Evolutionary conservation across 2,329 filamentous ascomycete genomes (phyloP).

Genomic region (Huntiella decipiens): DNA sequence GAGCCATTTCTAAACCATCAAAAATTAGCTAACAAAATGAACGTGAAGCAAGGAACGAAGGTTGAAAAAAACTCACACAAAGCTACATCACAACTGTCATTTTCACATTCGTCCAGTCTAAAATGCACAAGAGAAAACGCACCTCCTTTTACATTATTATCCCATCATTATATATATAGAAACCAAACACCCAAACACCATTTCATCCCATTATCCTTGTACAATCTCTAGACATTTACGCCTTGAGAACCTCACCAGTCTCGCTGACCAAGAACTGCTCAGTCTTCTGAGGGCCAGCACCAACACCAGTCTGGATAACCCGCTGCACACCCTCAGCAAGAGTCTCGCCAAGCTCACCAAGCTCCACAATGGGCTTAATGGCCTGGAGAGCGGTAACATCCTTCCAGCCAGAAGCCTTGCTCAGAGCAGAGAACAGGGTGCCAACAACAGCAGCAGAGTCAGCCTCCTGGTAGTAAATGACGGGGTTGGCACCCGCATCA

Average conservation of each 20-base stretch:
- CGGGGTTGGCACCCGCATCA: slow-evolving; percentile 90
- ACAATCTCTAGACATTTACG: not conserved
- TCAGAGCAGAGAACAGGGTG: slow-evolving; percentile 51
- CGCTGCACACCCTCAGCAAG: slow-evolving; percentile 67
- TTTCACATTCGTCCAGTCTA: too few relatives aligned
- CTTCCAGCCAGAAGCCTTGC: slow-evolving; percentile 53
- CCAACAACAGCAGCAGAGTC: slow-evolving; percentile 56
- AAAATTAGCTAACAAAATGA: too few relatives aligned
- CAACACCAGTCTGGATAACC: slow-evolving; percentile 80
- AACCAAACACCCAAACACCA: not conserved
- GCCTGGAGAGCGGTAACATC: slow-evolving; percentile 27
- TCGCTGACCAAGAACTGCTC: slow-evolving; percentile 57
- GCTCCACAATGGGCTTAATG: slow-evolving; percentile 32
- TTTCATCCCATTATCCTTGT: not conserved
- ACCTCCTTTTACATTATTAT: too few relatives aligned
- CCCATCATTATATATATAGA: slow-evolving; percentile 4
- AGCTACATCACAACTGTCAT: too few relatives aligned
- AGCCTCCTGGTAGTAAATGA: slow-evolving; percentile 83
- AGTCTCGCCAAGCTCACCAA: slow-evolving; percentile 43
- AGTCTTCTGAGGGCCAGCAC: slow-evolving; percentile 69
- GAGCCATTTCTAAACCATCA: too few relatives aligned
- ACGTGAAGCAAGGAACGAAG: too few relatives aligned
- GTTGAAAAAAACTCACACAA: too few relatives aligned
- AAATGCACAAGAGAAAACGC: too few relatives aligned
- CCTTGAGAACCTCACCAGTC: slow-evolving; percentile 25